A percentile compares a stretch with the other conserved stretches of the same genome.
phyloP scores from a whole-genome alignment of 1,284 basidiomycete genomes.

The Rhodotorula sp. region DNA sequence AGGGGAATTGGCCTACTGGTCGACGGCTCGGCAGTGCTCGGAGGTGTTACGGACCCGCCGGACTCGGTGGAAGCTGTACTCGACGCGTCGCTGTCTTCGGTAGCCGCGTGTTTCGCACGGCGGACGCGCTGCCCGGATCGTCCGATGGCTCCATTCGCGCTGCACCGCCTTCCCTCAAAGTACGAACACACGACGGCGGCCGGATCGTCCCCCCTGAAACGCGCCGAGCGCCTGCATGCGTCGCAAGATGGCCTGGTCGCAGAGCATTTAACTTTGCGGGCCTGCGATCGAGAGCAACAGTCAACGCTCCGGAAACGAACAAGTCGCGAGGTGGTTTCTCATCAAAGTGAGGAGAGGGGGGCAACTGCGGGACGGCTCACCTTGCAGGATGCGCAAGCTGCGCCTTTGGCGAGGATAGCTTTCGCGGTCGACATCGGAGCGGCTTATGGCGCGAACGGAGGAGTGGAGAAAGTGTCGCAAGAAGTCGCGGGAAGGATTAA shows the following conservation, averaged over 20 bases:
- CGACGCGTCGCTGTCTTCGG: neutral
- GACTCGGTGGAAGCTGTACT: neutral
- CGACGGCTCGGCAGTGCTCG: neutral
- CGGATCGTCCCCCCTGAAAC: constrained; percentile 22
- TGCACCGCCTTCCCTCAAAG: constrained; percentile 1
- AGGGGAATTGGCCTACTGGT: neutral
- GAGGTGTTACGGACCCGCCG: neutral
- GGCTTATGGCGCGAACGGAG: neutral
- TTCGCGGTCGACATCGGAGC: neutral
- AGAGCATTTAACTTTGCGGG: constrained; percentile 25
- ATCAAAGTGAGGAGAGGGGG: too few species aligned
- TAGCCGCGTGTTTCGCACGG: neutral
- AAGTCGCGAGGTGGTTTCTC: neutral
- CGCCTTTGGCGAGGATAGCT: constrained; percentile 10
- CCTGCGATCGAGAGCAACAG: constrained; percentile 2
- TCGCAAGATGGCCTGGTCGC: constrained; percentile 15
- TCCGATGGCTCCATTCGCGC: neutral
- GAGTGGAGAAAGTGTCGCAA: neutral
- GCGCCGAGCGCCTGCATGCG: constrained; percentile 16
- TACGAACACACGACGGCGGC: constrained; percentile 7
- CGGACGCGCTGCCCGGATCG: neutral
- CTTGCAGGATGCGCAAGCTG: constrained; percentile 6
- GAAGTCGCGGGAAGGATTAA: neutral
- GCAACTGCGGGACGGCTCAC: neutral
- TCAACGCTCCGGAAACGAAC: neutral